phyloP scores from a whole-genome alignment of 176 grass and related monocot species.

The Luzula sylvatica region DNA sequence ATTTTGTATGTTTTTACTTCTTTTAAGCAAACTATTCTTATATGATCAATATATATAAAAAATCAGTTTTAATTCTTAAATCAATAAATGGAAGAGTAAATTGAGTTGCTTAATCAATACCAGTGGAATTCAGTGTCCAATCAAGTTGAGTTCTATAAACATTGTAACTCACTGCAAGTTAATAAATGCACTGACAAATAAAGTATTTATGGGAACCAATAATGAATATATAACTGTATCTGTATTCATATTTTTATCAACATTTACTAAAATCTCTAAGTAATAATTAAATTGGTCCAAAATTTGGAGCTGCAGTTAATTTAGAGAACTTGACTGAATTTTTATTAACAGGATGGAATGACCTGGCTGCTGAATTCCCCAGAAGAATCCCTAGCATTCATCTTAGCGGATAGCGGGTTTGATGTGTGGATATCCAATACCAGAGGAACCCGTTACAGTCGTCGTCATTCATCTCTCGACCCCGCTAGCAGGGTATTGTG shows the following conservation, averaged over 20 bases:
- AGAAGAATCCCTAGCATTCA: conserved; percentile 61
- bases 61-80: too few species aligned
- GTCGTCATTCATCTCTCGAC: conserved; percentile 41
- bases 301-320: too few species aligned
- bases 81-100: too few species aligned
- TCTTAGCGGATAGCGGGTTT: conserved; percentile 67
- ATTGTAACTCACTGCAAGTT: too few species aligned
- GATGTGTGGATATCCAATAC: conserved; percentile 88
- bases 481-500: conserved; percentile 22
- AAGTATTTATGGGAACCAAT: too few species aligned
- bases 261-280: not conserved
- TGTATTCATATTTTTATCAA: not conserved
- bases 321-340: too few species aligned
- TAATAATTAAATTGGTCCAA: not conserved
- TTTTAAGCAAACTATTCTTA: not conserved
- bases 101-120: too few species aligned
- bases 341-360: conserved; percentile 74
- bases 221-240: not conserved
- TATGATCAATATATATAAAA: too few species aligned
- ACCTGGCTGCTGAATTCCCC: conserved; percentile 63
- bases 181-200: too few species aligned
- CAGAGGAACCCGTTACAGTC: conserved; percentile 63
- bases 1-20: not conserved
- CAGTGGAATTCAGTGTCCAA: too few species aligned
- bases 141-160: too few species aligned